Evolutionary conservation across 345 rosid genomes (phyloP).

Genomic region (Pistacia atlantica): DNA sequence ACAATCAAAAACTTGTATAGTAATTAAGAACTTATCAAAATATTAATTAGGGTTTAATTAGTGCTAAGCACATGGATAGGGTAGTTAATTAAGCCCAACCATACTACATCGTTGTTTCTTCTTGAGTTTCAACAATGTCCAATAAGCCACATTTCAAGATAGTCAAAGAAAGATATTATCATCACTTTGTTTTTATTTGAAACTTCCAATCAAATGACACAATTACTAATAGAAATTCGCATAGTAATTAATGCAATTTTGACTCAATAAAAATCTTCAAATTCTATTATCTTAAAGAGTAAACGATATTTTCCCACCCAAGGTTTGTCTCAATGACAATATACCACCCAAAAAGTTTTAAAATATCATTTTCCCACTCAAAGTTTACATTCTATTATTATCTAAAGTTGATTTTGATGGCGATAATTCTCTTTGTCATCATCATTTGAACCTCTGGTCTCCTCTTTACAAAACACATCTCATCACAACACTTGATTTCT

Average conservation of each 20-base stretch:
- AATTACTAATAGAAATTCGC: slow-evolving; percentile 2
- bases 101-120: background rate
- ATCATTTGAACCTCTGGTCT: too few species aligned
- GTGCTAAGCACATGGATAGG: slow-evolving; percentile 17
- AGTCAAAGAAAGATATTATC: slow-evolving; percentile 15
- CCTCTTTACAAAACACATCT: too few species aligned
- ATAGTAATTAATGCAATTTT: slow-evolving; percentile 14
- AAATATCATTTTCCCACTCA: too few species aligned
- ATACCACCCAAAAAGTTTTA: too few species aligned
- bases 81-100: background rate
- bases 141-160: slow-evolving; percentile 29
- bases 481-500: too few species aligned
- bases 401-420: too few species aligned
- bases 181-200: background rate
- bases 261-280: slow-evolving; percentile 18
- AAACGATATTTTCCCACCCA: too few species aligned
- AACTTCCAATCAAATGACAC: slow-evolving; percentile 8
- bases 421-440: too few species aligned
- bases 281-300: background rate
- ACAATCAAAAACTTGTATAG: too few species aligned
- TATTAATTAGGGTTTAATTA: background rate
- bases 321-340: too few species aligned
- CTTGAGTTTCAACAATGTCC: background rate
- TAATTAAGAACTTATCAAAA: background rate
- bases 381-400: too few species aligned